These are phyloP conservation scores for Populus hybrid DNA, from an alignment of 441 rosid genomes.

Conservation along the genomic window DNA sequence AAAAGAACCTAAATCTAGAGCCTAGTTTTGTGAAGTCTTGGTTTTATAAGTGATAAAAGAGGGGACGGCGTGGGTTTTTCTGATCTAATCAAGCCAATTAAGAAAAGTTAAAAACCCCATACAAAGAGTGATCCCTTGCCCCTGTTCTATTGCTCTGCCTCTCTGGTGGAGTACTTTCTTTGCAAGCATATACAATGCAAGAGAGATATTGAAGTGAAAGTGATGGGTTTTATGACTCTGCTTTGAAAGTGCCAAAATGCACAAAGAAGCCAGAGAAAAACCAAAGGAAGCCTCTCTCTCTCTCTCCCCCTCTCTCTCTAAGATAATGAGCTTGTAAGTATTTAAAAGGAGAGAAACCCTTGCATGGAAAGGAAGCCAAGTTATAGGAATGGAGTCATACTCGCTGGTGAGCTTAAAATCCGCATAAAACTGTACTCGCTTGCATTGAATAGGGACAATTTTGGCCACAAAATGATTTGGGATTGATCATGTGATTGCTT, in stretches of 20 bases:
- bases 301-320: not conserved
- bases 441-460: not conserved
- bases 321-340: not conserved
- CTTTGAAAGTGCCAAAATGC: not conserved
- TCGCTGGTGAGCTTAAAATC: not conserved
- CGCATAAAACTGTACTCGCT: not conserved
- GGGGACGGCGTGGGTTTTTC: slow-evolving; percentile 9
- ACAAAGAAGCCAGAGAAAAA: slow-evolving; percentile 2
- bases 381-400: not conserved
- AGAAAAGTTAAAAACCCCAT: not conserved
- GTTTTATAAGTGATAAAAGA: slow-evolving; percentile 11
- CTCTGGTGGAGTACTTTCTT: not conserved
- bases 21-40: not conserved
- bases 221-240: not conserved
- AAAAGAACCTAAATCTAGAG: slow-evolving; percentile 11
- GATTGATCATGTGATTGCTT: not conserved
- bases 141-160: slow-evolving; percentile 10
- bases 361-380: slow-evolving; percentile 17
- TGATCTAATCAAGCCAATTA: not conserved
- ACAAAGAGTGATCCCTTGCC: not conserved
- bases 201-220: slow-evolving; percentile 1
- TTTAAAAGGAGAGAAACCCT: not conserved
- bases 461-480: not conserved
- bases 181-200: not conserved
- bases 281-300: not conserved